phyloP scores from a whole-genome alignment of 352 stramenopile genomes.

The Pythium aquatile region DNA sequence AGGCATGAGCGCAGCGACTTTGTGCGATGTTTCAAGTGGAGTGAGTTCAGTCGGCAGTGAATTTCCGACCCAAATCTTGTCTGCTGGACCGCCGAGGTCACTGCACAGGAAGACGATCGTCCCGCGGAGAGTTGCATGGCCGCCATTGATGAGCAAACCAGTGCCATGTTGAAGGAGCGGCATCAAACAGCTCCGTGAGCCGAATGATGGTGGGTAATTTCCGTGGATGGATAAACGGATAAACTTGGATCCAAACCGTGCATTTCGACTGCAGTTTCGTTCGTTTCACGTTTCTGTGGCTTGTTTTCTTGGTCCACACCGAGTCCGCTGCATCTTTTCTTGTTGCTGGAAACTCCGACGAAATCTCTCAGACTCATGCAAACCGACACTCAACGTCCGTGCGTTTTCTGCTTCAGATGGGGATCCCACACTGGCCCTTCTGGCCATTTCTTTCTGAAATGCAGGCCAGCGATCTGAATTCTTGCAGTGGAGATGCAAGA shows the following conservation, averaged over 20 bases:
- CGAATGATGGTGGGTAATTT: background rate
- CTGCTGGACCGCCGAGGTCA: background rate
- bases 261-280: background rate
- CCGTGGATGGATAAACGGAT: slow-evolving; percentile 2
- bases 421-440: background rate
- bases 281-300: background rate
- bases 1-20: background rate
- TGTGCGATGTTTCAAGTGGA: background rate
- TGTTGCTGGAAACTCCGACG: background rate
- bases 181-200: background rate
- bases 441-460: slow-evolving; percentile 15
- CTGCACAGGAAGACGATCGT: background rate
- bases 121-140: background rate
- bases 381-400: background rate
- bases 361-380: background rate
- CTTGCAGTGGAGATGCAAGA: slow-evolving; percentile 13
- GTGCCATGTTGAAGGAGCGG: slow-evolving; percentile 8
- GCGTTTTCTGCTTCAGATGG: background rate
- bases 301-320: background rate
- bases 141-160: slow-evolving; percentile 5
- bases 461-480: slow-evolving; percentile 17
- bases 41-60: background rate
- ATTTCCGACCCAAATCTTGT: background rate
- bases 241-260: background rate
- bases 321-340: background rate